Conservation (phyloP, 2,329 filamentous ascomycete genomes). For the Aspergillus niger region DNA sequence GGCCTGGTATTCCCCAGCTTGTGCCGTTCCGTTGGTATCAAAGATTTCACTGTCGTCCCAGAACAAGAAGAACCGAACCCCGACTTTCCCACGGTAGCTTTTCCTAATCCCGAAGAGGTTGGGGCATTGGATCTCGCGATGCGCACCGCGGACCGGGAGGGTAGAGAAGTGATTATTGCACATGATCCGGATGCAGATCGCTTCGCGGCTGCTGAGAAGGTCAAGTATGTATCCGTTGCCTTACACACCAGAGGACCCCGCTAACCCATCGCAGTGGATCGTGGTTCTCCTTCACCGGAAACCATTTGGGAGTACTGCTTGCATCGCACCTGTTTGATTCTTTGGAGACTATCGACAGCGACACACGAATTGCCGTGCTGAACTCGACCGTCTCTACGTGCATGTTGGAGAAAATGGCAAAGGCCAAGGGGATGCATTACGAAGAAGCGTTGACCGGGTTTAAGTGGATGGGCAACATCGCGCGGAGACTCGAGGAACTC, state of each 20-base stretch:
- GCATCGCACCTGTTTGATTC: conserved; percentile 59
- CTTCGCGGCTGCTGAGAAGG: conserved; percentile 62
- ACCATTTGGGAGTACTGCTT: conserved; percentile 63
- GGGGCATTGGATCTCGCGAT: conserved; percentile 64
- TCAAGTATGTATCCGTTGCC: conserved; percentile 39
- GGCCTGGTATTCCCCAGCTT: conserved; percentile 36
- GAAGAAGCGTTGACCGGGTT: conserved; percentile 66
- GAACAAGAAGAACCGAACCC: conserved; percentile 61
- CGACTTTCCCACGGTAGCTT: conserved; percentile 64
- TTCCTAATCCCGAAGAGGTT: conserved; percentile 67
- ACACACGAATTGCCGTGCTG: conserved; percentile 55
- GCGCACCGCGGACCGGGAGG: conserved; percentile 53
- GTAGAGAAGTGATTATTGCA: conserved; percentile 58
- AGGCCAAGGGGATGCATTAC: conserved; percentile 58
- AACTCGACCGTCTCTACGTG: conserved; percentile 65
- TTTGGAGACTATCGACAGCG: conserved; percentile 33
- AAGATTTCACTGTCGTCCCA: conserved; percentile 37
- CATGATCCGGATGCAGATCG: conserved; percentile 68
- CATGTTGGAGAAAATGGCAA: conserved; percentile 62
- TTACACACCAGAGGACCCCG: not conserved
- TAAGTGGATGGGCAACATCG: conserved; percentile 68
- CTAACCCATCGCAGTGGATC: conserved; percentile 37
- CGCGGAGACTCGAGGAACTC: conserved; percentile 52
- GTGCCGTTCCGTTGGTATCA: conserved; percentile 37
- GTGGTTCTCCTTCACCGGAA: conserved; percentile 66